Conservation (phyloP, 2,329 filamentous ascomycete genomes). For the Penicillium sp. region DNA sequence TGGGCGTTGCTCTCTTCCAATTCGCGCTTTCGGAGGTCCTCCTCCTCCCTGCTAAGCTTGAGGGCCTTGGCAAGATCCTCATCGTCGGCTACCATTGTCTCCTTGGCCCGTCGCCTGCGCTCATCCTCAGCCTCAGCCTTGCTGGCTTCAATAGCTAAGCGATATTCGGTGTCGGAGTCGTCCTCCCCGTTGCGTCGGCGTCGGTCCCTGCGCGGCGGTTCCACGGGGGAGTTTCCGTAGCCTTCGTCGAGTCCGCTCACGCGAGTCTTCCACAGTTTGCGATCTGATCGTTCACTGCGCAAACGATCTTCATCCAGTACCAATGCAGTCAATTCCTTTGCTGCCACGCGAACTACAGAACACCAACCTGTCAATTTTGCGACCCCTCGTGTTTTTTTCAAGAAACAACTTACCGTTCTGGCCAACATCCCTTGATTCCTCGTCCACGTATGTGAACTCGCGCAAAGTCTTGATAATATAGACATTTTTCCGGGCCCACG, state of each 20-base stretch:
- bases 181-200: constrained; percentile 63
- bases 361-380: constrained; percentile 1
- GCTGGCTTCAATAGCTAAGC: constrained; percentile 88
- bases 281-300: constrained; percentile 83
- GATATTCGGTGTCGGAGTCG: constrained; percentile 81
- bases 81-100: constrained; percentile 62
- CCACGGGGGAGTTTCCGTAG: constrained; percentile 45
- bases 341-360: constrained; percentile 78
- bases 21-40: constrained; percentile 75
- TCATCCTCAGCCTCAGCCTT: constrained; percentile 95
- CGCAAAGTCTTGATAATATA: constrained; percentile 98
- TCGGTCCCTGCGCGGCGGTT: constrained; percentile 46
- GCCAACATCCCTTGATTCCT: constrained; percentile 91
- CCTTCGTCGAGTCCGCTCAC: constrained; percentile 89
- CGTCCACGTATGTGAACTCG: constrained; percentile 95
- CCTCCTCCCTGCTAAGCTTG: constrained; percentile 92
- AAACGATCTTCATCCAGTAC: constrained; percentile 92
- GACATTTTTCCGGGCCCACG: constrained; percentile 96
- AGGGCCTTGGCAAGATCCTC: constrained; percentile 94
- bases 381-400: no score
- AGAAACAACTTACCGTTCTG: constrained; percentile 73
- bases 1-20: constrained; percentile 82
- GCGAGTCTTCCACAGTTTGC: constrained; percentile 94
- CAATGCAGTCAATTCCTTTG: constrained; percentile 90
- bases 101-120: constrained; percentile 65